Conservation (phyloP, 2,329 filamentous ascomycete species). For the Pestalotiopsis sp. region DNA sequence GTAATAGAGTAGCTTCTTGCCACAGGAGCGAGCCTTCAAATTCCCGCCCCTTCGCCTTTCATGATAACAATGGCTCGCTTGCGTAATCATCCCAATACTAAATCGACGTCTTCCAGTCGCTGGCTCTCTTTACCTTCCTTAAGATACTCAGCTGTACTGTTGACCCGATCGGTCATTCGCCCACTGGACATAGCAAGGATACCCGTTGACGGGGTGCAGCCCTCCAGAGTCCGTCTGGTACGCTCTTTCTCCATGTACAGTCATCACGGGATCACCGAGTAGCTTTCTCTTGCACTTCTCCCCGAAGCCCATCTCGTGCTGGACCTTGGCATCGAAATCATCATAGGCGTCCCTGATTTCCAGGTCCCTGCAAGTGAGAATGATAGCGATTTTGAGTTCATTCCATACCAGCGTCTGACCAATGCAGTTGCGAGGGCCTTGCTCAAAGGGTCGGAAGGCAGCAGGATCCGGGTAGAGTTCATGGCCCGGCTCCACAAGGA, state of each 20-base stretch:
- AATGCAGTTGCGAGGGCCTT: constrained; percentile 18
- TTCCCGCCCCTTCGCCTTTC: no score
- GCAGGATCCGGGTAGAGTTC: constrained; percentile 7
- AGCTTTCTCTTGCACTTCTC: not conserved
- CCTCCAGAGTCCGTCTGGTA: constrained; percentile 18
- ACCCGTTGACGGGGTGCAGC: constrained; percentile 15
- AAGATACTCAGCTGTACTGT: not conserved
- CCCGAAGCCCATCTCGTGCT: not conserved
- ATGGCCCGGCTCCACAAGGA: constrained; percentile 11
- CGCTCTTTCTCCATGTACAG: constrained; percentile 15
- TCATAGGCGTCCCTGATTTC: constrained; percentile 15
- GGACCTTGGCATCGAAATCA: constrained; percentile 15
- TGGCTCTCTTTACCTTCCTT: no score
- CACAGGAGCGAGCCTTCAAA: no score
- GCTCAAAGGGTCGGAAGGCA: constrained; percentile 18
- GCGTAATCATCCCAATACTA: no score
- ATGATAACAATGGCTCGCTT: no score
- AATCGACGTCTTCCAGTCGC: no score
- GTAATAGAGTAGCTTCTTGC: not conserved
- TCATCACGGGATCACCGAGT: constrained; percentile 6
- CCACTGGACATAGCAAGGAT: constrained; percentile 17
- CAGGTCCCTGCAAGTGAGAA: constrained; percentile 12
- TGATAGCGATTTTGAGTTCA: not conserved
- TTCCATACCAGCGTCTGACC: constrained; percentile 15
- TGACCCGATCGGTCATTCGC: not conserved